phyloP scores from a whole-genome alignment of 1,284 basidiomycete species.

The Ustilago curta region DNA sequence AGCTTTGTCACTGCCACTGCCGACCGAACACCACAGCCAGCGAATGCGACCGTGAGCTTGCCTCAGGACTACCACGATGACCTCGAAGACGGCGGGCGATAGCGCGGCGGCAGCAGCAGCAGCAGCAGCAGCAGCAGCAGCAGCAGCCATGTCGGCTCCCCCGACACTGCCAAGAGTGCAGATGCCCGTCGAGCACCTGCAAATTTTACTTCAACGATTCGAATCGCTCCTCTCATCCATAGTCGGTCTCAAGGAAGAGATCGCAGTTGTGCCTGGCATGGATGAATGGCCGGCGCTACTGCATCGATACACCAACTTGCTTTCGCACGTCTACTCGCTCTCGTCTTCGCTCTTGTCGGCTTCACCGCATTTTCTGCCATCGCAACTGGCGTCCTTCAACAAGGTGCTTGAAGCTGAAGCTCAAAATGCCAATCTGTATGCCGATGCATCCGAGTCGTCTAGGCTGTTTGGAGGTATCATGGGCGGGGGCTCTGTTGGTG shows the following conservation, averaged over 20 bases:
- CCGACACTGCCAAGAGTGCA: constrained; percentile 37
- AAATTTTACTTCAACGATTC: constrained; percentile 57
- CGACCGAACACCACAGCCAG: background rate
- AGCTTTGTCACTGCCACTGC: background rate
- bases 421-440: constrained; percentile 52
- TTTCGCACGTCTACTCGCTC: constrained; percentile 61
- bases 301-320: constrained; percentile 54
- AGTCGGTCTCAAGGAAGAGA: constrained; percentile 58
- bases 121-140: constrained; percentile 8
- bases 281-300: constrained; percentile 62
- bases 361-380: constrained; percentile 55
- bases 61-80: constrained; percentile 7
- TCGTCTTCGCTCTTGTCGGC: constrained; percentile 53
- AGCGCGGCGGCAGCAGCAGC: constrained; percentile 9
- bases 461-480: constrained; percentile 33
- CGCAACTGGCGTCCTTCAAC: constrained; percentile 57
- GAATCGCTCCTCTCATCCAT: constrained; percentile 60
- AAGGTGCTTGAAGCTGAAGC: constrained; percentile 58
- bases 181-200: constrained; percentile 50
- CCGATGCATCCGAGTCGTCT: constrained; percentile 24
- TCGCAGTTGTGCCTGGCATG: constrained; percentile 55
- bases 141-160: constrained; percentile 15
- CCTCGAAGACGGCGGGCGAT: constrained; percentile 23
- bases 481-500: constrained; percentile 1
- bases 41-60: background rate